A percentile compares a stretch with the other conserved stretches of the same genome.
These are phyloP conservation scores for Raphanus hybrid DNA, from an alignment of 441 rosid species.

Conservation along the genomic window DNA sequence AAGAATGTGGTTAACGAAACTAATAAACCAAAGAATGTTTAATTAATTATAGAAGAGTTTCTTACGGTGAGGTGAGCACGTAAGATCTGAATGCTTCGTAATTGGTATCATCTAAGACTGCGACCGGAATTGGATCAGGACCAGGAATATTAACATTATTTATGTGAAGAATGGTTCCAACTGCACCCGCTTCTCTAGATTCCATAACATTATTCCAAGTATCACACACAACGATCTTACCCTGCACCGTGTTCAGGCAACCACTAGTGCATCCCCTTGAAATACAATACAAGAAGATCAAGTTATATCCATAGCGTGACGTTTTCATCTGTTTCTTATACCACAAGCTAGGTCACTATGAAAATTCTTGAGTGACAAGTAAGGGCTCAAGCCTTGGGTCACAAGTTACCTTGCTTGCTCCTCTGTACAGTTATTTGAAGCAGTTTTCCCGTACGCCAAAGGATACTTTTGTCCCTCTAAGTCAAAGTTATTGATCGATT, in stretches of 20 bases:
- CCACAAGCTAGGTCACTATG: background rate
- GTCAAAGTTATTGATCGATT: constrained; percentile 47
- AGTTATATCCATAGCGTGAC: background rate
- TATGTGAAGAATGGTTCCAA: constrained; percentile 33
- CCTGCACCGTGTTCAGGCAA: constrained; percentile 46
- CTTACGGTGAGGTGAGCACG: constrained; percentile 38
- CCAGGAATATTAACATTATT: constrained; percentile 6
- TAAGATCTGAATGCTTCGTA: constrained; percentile 37
- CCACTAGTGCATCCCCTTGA: constrained; percentile 30
- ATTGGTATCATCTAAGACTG: constrained; percentile 20
- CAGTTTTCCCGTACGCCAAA: constrained; percentile 42
- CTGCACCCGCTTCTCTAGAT: constrained; percentile 36
- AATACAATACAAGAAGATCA: background rate
- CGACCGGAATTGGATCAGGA: constrained; percentile 41
- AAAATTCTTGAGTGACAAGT: background rate
- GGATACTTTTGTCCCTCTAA: constrained; percentile 44
- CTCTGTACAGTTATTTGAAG: constrained; percentile 29
- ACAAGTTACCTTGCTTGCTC: constrained; percentile 36
- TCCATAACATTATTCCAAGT: background rate
- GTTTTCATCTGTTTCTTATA: background rate
- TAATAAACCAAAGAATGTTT: background rate
- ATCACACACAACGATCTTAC: constrained; percentile 49
- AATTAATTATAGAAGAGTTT: background rate
- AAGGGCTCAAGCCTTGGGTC: background rate
- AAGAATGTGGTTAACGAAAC: background rate